Evolutionary conservation across 768 basidiomycete genomes (phyloP).

Genomic region (Porpolomopsis calyptriformis): DNA sequence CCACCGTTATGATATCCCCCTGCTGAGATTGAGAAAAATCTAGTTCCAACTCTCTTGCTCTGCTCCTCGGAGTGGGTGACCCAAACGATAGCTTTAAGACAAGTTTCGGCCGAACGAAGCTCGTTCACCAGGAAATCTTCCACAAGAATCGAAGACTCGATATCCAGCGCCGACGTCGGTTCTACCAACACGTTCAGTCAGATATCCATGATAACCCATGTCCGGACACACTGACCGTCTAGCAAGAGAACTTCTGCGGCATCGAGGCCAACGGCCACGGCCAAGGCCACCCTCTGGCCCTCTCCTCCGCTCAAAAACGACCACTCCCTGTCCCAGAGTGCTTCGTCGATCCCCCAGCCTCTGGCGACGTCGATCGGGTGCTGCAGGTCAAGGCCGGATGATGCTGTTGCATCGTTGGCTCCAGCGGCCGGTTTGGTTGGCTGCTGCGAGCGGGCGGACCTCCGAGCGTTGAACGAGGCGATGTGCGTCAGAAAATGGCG

Average conservation of each 20-base stretch:
- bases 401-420: not conserved
- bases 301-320: constrained; percentile 77
- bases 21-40: constrained; percentile 41
- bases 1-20: not conserved
- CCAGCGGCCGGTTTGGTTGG: not conserved
- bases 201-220: not conserved
- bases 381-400: constrained; percentile 4
- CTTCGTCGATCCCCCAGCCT: constrained; percentile 54
- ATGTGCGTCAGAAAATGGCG: constrained; percentile 56
- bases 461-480: constrained; percentile 39
- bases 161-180: constrained; percentile 83
- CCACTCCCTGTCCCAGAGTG: constrained; percentile 77
- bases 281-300: constrained; percentile 71
- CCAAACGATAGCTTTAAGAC: constrained; percentile 70
- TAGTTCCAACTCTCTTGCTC: constrained; percentile 59
- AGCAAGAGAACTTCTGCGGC: constrained; percentile 71
- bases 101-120: constrained; percentile 35
- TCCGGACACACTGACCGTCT: constrained; percentile 46
- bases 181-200: constrained; percentile 33
- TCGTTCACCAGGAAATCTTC: constrained; percentile 50
- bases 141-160: constrained; percentile 50
- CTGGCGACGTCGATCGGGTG: constrained; percentile 44
- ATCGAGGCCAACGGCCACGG: constrained; percentile 60
- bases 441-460: constrained; percentile 8
- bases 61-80: constrained; percentile 84